Conservation (phyloP, 768 basidiomycete species). For the Myochromella boudieri region DNA sequence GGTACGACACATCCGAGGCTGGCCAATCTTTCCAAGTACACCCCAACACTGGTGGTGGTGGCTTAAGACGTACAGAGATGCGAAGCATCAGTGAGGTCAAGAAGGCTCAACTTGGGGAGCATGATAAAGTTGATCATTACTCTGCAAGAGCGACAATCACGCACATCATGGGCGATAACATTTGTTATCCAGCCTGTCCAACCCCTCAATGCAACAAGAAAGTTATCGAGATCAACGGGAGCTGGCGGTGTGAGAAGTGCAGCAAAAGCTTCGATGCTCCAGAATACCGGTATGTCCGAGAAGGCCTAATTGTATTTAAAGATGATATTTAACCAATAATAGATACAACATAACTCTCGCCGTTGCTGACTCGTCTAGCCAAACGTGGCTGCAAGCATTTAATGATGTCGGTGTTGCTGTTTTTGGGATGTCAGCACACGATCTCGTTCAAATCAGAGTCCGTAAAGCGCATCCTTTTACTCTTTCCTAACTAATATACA, state of each 20-base stretch:
- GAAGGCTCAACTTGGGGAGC: constrained; percentile 68
- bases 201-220: constrained; percentile 86
- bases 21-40: constrained; percentile 71
- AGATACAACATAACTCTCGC: constrained; percentile 85
- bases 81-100: constrained; percentile 78
- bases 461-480: background rate
- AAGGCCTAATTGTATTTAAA: background rate
- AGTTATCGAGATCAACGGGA: constrained; percentile 62
- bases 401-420: constrained; percentile 84
- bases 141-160: constrained; percentile 81
- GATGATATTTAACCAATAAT: constrained; percentile 2
- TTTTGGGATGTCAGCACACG: constrained; percentile 77
- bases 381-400: constrained; percentile 93
- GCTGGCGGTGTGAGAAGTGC: constrained; percentile 96
- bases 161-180: constrained; percentile 80
- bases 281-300: constrained; percentile 80
- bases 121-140: constrained; percentile 83
- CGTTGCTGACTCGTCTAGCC: constrained; percentile 85
- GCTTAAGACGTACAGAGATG: constrained; percentile 72
- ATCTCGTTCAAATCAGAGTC: constrained; percentile 75
- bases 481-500: constrained; percentile 1
- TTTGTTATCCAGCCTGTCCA: constrained; percentile 89
- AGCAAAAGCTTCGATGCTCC: constrained; percentile 67
- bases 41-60: constrained; percentile 43
- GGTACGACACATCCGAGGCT: constrained; percentile 82